A percentile compares a stretch with the other conserved stretches of the same genome.
Conservation (phyloP, 495 filamentous ascomycete species). For the Talaromyces thailandensis region DNA sequence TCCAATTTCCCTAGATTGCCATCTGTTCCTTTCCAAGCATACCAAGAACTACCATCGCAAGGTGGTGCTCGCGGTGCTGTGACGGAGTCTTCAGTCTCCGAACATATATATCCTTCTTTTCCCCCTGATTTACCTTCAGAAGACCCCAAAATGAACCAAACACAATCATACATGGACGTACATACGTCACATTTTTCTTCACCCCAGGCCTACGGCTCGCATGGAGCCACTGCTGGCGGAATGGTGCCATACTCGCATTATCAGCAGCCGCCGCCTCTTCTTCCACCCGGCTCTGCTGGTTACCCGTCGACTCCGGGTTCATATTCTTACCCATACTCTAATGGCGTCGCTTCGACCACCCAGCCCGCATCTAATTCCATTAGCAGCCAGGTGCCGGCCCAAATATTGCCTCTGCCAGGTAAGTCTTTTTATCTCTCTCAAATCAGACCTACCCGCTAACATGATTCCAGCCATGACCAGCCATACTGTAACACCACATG, state of each 20-base stretch:
- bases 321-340: conserved; percentile 65
- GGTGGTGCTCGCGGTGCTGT: conserved; percentile 35
- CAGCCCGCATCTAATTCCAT: conserved; percentile 64
- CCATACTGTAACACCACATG: conserved; percentile 33
- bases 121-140: not conserved
- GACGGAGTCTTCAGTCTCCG: not conserved
- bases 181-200: conserved; percentile 73
- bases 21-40: conserved; percentile 51
- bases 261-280: conserved; percentile 66
- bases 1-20: conserved; percentile 67
- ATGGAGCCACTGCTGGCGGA: conserved; percentile 69
- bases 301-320: conserved; percentile 56
- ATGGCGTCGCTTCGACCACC: conserved; percentile 58
- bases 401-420: conserved; percentile 64
- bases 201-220: conserved; percentile 68
- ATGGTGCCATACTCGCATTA: conserved; percentile 63
- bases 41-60: conserved; percentile 51
- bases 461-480: conserved; percentile 27
- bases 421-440: conserved; percentile 18
- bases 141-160: conserved; percentile 67
- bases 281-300: conserved; percentile 67
- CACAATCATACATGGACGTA: conserved; percentile 75
- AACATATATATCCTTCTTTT: not conserved
- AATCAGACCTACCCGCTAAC: not conserved
- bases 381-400: conserved; percentile 41